Conservation (phyloP, 1,284 basidiomycete species). For the Papiliotrema flavescens region DNA sequence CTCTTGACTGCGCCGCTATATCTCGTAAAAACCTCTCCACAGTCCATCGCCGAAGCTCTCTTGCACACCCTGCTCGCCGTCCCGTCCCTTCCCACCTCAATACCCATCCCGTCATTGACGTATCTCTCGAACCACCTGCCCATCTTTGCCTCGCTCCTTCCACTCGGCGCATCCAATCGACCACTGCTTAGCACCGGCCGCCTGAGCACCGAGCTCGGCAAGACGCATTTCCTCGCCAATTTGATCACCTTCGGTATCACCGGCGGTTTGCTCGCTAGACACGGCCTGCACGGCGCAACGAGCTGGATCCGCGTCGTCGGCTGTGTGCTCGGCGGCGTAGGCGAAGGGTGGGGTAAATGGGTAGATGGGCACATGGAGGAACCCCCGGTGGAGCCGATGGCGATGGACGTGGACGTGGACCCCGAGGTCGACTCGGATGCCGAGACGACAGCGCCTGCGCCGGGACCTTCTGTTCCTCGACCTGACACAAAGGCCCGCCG, state of each 20-base stretch:
- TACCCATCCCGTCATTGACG: constrained; percentile 44
- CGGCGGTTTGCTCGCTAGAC: constrained; percentile 36
- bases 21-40: constrained; percentile 9
- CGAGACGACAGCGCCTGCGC: constrained; percentile 10
- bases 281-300: constrained; percentile 20
- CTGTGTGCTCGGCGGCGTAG: constrained; percentile 23
- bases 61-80: constrained; percentile 39
- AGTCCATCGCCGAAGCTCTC: constrained; percentile 26
- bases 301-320: constrained; percentile 42
- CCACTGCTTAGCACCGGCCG: constrained; percentile 21
- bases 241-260: constrained; percentile 47
- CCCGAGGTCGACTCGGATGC: constrained; percentile 5
- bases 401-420: neutral
- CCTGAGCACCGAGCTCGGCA: constrained; percentile 35
- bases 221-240: constrained; percentile 45
- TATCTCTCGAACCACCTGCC: constrained; percentile 38
- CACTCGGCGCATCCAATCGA: constrained; percentile 23
- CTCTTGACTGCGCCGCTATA: constrained; percentile 37
- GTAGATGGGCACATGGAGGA: constrained; percentile 32
- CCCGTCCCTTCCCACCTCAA: constrained; percentile 38
- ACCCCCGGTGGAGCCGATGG: neutral
- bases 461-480: neutral
- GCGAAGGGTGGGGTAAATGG: constrained; percentile 45
- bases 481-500: constrained; percentile 8
- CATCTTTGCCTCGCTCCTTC: constrained; percentile 38